A percentile compares a stretch with the other conserved stretches of the same genome.
Conservation (phyloP, 2,329 filamentous ascomycete genomes). For the Verticillium longisporum region DNA sequence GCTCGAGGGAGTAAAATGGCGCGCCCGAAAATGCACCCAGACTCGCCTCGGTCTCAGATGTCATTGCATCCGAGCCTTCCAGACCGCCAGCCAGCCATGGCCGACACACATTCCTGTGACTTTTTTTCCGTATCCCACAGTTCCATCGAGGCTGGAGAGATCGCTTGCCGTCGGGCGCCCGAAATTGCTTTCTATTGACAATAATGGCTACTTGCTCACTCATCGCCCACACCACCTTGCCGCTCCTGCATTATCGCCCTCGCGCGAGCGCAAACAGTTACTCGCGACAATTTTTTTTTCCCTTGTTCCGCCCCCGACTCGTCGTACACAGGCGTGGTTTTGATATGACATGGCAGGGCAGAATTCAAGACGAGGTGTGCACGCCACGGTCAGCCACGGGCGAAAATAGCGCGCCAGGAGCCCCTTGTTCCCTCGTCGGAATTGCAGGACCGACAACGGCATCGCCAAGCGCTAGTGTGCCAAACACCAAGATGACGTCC, state of each 20-base stretch:
- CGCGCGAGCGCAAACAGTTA: too few relatives aligned
- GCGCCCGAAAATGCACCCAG: neutral
- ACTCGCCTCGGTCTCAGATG: neutral
- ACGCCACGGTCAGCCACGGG: neutral
- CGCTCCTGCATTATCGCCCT: neutral
- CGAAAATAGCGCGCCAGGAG: neutral
- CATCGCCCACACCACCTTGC: neutral
- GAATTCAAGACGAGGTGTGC: neutral
- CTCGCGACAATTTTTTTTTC: neutral
- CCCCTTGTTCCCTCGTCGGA: neutral
- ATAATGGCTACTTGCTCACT: neutral
- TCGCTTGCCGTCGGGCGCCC: neutral
- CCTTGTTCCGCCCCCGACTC: neutral
- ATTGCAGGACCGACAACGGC: slow-evolving; percentile 2
- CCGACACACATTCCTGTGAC: neutral
- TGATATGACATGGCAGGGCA: neutral
- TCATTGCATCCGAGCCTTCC: neutral
- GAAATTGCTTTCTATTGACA: neutral
- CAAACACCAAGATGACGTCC: neutral
- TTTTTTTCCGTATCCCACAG: neutral
- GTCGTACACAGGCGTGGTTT: neutral
- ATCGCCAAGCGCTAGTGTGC: neutral
- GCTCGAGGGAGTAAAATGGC: neutral
- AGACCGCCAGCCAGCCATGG: neutral
- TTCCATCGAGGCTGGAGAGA: neutral